phyloP scores from a whole-genome alignment of 225 moss, liverwort and hornwort species.

The Bryum argenteum region DNA sequence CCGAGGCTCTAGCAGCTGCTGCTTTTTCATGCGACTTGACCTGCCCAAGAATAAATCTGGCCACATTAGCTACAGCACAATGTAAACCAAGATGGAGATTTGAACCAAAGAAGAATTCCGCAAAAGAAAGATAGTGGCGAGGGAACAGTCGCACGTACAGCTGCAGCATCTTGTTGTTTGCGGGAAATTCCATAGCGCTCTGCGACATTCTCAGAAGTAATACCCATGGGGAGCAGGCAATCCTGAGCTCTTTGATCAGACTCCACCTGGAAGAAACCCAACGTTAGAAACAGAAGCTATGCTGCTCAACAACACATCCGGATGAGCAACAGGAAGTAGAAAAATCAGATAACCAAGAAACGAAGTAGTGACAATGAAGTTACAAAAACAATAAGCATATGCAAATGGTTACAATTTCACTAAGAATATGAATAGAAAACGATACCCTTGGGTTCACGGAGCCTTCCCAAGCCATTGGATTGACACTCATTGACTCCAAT shows the following conservation, averaged over 20 bases:
- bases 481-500: conserved; percentile 70
- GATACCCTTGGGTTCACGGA: conserved; percentile 60
- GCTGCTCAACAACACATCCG: conserved; percentile 11
- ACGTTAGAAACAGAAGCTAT: not conserved
- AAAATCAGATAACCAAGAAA: not conserved
- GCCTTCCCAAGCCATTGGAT: conserved; percentile 65
- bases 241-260: conserved; percentile 68
- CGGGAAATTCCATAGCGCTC: conserved; percentile 56
- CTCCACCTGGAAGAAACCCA: conserved; percentile 38
- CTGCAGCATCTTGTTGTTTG: conserved; percentile 71
- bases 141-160: conserved; percentile 35
- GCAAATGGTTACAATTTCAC: not conserved
- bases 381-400: not conserved
- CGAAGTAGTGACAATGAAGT: not conserved
- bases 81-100: not conserved
- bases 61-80: conserved; percentile 11
- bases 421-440: not conserved
- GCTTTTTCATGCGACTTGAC: conserved; percentile 68
- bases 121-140: not conserved
- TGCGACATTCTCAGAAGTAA: conserved; percentile 93
- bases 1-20: conserved; percentile 75
- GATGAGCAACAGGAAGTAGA: not conserved
- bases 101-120: not conserved
- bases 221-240: conserved; percentile 87
- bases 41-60: conserved; percentile 24